Base-by-base conservation (phyloP, 106 monocot genomes). In the Acorus calamus region DNA sequence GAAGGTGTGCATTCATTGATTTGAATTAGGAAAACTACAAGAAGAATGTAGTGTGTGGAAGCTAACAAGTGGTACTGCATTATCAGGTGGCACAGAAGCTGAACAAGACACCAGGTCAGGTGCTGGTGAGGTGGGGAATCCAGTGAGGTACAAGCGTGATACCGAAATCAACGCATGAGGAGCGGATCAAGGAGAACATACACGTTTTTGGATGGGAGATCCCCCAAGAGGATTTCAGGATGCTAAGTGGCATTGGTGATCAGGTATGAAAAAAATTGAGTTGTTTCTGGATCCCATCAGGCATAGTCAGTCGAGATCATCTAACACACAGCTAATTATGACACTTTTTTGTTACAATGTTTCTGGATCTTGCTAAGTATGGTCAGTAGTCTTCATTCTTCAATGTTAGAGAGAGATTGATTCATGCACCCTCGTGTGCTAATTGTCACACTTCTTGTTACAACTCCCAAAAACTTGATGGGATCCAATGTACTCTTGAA, bases 91-190 rank as follows among this genome's bases (percentile, higher is more conserved):
- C 84, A 0, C 71, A 77, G 7, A 80, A 85, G 67, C 65, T 85
- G 8, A 77, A 80, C 67, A 85, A 74, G 61, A 85, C 65, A 9
- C 84, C 84, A 28, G 84, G 59, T 2, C 84, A 85, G 57, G 63
- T 85, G 8, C 71, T 81, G 7, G 12, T 83, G 49, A 75, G 53
- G 66, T 83, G 83, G 83, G 74, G 60, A n/a, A 6, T 83, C n/a
- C 83, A 79, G 28, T 70, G 80, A 49, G 84, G 84, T 14, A 80
- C 80, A 5, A 84, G 84, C 57, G 77, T 60, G 8, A 80, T 85
- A 6, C 81, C 84, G 2, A 85, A 85, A 12, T 81, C 81, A 4
- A 77, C 74, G n/a, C 14, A 78, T 6, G 52, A 56, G 0, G 77
- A 74, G 4, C 71, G 84, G 49, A 85, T 81, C 4, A 69, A 62